phyloP scores from a whole-genome alignment of 345 rosid genomes.

The Salix viminalis region DNA sequence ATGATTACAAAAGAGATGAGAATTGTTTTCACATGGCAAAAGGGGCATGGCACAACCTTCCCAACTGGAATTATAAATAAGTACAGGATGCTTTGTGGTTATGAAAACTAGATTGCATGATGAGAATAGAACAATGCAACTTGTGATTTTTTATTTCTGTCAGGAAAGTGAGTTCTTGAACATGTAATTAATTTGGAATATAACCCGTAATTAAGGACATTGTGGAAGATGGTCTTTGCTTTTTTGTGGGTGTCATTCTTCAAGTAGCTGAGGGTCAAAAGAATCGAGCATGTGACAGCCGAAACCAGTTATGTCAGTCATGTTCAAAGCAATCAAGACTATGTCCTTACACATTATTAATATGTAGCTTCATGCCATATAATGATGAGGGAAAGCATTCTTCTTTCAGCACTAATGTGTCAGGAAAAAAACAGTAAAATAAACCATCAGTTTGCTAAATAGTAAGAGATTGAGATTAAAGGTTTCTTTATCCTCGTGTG shows the following conservation, averaged over 20 bases:
- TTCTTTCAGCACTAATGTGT: background rate
- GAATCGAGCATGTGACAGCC: background rate
- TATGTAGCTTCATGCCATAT: background rate
- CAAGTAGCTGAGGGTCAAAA: background rate
- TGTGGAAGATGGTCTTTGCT: no score
- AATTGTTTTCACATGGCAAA: background rate
- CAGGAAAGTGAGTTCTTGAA: background rate
- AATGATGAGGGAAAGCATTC: background rate
- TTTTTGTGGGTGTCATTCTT: no score
- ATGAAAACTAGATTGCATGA: background rate
- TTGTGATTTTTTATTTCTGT: background rate
- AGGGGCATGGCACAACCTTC: background rate
- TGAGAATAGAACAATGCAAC: background rate
- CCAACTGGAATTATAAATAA: background rate
- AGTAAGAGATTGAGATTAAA: no score
- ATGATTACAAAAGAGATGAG: background rate
- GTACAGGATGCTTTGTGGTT: background rate
- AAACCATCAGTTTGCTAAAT: no score
- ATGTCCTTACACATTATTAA: no score
- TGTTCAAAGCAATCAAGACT: background rate
- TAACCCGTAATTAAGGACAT: background rate
- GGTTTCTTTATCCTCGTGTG: no score
- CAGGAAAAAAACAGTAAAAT: background rate
- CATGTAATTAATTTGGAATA: background rate
- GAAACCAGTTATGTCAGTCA: background rate